Conservation (phyloP, 148 eudicot genomes). For the Oxyria digyna region DNA sequence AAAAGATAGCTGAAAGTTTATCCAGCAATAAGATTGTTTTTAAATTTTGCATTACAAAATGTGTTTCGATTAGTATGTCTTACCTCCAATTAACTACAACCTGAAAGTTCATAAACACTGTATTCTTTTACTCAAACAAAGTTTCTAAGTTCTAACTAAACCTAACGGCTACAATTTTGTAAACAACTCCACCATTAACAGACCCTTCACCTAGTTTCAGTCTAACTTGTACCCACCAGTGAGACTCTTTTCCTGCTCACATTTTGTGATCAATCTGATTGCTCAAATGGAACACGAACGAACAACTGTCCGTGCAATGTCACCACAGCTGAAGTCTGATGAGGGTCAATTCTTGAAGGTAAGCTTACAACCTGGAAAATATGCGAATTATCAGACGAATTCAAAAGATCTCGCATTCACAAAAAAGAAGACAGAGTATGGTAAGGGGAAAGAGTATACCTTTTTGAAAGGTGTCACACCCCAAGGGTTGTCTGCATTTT, state of each 20-base stretch:
- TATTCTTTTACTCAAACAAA: background rate
- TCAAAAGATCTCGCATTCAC: background rate
- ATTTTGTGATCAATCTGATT: conserved; percentile 9
- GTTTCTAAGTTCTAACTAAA: background rate
- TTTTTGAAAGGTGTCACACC: conserved; percentile 57
- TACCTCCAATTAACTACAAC: background rate
- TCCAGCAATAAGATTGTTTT: background rate
- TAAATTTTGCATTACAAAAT: background rate
- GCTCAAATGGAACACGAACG: conserved; percentile 66
- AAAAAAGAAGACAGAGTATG: background rate
- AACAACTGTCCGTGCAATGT: conserved; percentile 89
- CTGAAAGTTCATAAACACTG: background rate
- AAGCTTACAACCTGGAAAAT: conserved; percentile 71
- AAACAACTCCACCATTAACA: background rate
- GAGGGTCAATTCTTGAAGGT: conserved; percentile 95
- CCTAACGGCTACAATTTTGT: background rate
- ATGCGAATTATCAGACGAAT: background rate
- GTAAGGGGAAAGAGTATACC: conserved; percentile 15
- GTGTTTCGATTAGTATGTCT: background rate
- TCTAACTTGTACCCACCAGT: background rate
- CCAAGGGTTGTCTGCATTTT: conserved; percentile 57
- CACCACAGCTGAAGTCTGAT: conserved; percentile 93
- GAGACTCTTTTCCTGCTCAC: background rate
- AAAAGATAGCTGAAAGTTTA: background rate
- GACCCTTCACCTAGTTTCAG: background rate